phyloP scores from a whole-genome alignment of 108 stramenopile species.

The Phaeodactylum tricornutum region DNA sequence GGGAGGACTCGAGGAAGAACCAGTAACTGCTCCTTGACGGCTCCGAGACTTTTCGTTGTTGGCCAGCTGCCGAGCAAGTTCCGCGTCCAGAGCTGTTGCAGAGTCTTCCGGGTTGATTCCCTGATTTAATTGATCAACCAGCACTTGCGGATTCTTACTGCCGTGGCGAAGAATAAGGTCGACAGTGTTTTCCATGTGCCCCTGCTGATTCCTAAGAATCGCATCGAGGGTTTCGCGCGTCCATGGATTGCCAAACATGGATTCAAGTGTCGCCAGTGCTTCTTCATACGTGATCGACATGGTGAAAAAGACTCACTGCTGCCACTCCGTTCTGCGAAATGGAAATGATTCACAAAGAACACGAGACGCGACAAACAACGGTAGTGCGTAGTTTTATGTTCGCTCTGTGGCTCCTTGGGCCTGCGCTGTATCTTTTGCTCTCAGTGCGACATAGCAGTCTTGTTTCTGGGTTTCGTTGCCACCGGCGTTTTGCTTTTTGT shows the following conservation, averaged over 20 bases:
- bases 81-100: conserved; percentile 32
- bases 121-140: conserved; percentile 33
- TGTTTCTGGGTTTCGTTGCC: too few species aligned
- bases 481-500: too few species aligned
- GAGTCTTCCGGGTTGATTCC: conserved; percentile 15
- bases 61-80: conserved; percentile 50
- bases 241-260: conserved; percentile 69
- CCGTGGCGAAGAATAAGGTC: conserved; percentile 52
- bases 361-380: too few species aligned
- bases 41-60: conserved; percentile 6
- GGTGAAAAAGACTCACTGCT: too few species aligned
- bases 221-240: conserved; percentile 53
- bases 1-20: neutral
- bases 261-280: conserved; percentile 62
- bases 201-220: conserved; percentile 60
- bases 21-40: neutral
- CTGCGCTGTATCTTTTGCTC: too few species aligned
- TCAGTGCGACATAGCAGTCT: too few species aligned
- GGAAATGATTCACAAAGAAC: too few species aligned
- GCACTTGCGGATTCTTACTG: conserved; percentile 35
- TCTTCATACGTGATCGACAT: conserved; percentile 81
- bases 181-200: conserved; percentile 80
- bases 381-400: too few species aligned
- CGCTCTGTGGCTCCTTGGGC: too few species aligned
- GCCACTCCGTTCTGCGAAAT: too few species aligned